phyloP scores from a whole-genome alignment of 2,329 filamentous ascomycete species.

The Colletotrichum viniferum region DNA sequence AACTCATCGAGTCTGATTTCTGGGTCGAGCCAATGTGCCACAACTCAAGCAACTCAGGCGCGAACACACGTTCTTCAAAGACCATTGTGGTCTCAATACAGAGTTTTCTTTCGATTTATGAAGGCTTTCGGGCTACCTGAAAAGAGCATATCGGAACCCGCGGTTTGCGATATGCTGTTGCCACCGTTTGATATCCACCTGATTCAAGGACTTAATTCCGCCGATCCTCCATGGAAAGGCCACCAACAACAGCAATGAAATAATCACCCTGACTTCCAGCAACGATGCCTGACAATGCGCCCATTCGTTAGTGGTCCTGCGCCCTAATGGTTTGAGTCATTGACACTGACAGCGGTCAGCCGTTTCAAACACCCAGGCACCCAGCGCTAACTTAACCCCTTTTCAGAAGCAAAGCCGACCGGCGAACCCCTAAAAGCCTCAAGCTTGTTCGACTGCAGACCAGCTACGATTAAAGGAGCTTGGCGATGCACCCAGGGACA shows the following conservation, averaged over 20 bases:
- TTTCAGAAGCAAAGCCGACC: not conserved
- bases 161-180: not conserved
- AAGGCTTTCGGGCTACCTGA: not conserved
- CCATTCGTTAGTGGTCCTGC: not conserved
- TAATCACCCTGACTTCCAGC: not conserved
- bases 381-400: not conserved
- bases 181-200: not conserved
- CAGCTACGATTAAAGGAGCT: not conserved
- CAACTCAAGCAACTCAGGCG: not conserved
- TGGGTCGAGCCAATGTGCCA: not conserved
- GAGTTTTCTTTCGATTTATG: not conserved
- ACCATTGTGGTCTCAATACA: not conserved
- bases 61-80: not conserved
- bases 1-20: not conserved
- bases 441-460: not conserved
- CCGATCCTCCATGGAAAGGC: not conserved
- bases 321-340: not conserved
- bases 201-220: not conserved
- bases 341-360: not conserved
- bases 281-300: not conserved
- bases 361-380: not conserved
- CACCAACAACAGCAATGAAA: not conserved
- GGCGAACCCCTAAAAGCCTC: not conserved
- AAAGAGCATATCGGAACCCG: not conserved
- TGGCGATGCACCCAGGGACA: not conserved